A percentile compares a stretch with the other conserved stretches of the same genome.
Conservation (phyloP, 306 rosid genomes). For the Heteromeles arbutifolia region DNA sequence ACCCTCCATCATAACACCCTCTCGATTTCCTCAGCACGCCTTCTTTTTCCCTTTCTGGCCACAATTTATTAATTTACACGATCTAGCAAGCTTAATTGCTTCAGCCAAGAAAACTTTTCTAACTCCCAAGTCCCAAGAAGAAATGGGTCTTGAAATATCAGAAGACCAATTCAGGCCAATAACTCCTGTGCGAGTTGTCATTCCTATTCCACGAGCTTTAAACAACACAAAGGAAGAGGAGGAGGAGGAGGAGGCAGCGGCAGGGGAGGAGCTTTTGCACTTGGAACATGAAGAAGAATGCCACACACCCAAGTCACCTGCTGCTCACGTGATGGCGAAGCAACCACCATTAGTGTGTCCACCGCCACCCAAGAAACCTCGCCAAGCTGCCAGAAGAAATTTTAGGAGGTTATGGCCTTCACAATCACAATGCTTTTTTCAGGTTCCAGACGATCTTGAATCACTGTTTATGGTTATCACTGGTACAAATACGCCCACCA, state of each 20-base stretch:
- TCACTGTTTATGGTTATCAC: slow-evolving; percentile 24
- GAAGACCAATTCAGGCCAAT: slow-evolving; percentile 29
- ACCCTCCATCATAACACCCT: slow-evolving; percentile 21
- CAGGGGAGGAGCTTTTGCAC: no score
- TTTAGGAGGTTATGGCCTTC: slow-evolving; percentile 7
- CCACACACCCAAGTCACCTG: slow-evolving; percentile 39
- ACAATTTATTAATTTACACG: neutral
- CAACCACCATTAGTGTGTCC: slow-evolving; percentile 36
- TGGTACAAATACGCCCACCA: slow-evolving; percentile 12
- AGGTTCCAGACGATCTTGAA: slow-evolving; percentile 44
- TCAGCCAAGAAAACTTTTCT: neutral
- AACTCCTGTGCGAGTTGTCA: slow-evolving; percentile 35
- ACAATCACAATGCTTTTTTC: slow-evolving; percentile 18
- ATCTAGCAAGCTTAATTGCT: neutral
- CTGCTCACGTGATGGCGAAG: slow-evolving; percentile 10
- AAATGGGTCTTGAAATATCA: slow-evolving; percentile 42
- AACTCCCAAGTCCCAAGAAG: no score
- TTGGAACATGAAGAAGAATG: slow-evolving; percentile 20
- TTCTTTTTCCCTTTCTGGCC: slow-evolving; percentile 5
- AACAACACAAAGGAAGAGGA: neutral
- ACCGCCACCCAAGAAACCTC: slow-evolving; percentile 58
- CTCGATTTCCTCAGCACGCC: slow-evolving; percentile 36
- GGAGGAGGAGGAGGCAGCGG: neutral
- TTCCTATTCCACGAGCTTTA: neutral
- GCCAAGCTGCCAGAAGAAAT: slow-evolving; percentile 8